Evolutionary conservation across 2,329 filamentous ascomycete species (phyloP).

Genomic region (Fusarium lateritium): DNA sequence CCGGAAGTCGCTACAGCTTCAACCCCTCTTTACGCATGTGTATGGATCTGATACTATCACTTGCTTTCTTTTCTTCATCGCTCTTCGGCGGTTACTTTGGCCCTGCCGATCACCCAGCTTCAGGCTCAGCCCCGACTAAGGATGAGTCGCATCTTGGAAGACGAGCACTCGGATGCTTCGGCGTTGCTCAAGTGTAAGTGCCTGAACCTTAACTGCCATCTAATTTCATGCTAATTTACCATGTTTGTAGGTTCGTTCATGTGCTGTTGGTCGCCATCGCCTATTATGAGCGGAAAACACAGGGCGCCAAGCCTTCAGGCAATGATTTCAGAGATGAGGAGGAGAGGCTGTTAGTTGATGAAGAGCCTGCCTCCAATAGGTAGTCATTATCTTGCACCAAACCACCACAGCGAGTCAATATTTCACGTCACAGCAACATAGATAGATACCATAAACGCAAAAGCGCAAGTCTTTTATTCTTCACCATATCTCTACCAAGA

Average conservation of each 20-base stretch:
- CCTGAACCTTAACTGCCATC: background rate
- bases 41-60: constrained; percentile 3
- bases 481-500: background rate
- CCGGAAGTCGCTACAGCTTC: background rate
- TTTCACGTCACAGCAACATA: background rate
- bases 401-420: background rate
- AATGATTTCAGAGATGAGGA: constrained; percentile 19
- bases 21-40: constrained; percentile 4
- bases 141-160: constrained; percentile 32
- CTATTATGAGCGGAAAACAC: constrained; percentile 20
- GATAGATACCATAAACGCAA: background rate
- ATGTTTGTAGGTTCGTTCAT: constrained; percentile 13
- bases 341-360: constrained; percentile 10
- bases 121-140: constrained; percentile 15
- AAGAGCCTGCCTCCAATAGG: background rate
- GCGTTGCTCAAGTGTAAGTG: constrained; percentile 29
- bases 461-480: background rate
- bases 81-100: constrained; percentile 13
- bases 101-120: constrained; percentile 1
- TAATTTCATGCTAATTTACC: background rate
- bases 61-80: constrained; percentile 12
- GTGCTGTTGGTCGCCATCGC: constrained; percentile 16
- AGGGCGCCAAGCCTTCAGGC: background rate
- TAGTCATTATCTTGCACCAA: background rate
- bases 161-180: constrained; percentile 29